Conservation (phyloP, 331 rosid genomes). For the Saraca asoca region DNA sequence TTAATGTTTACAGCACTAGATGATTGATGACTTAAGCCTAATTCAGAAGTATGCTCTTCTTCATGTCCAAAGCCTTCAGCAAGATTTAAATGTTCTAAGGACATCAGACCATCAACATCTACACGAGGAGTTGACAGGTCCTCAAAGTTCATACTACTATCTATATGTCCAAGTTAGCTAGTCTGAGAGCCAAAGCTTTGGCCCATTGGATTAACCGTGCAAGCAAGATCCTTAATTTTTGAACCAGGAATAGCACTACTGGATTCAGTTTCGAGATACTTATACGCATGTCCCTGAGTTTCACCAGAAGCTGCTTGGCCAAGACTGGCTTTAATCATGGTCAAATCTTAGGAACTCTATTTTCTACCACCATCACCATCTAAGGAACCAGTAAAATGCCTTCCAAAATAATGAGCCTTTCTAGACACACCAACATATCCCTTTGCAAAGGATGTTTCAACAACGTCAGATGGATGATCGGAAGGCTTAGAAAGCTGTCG, state of each 20-base stretch:
- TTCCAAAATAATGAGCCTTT: too few species aligned
- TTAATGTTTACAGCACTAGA: slow-evolving; percentile 50
- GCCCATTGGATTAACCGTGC: slow-evolving; percentile 43
- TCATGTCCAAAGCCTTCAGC: slow-evolving; percentile 53
- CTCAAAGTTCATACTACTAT: slow-evolving; percentile 57
- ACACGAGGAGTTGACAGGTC: slow-evolving; percentile 58
- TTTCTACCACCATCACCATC: slow-evolving; percentile 83
- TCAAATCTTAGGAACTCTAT: slow-evolving; percentile 90
- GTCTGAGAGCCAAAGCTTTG: slow-evolving; percentile 57
- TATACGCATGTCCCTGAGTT: slow-evolving; percentile 49
- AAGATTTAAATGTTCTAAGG: slow-evolving; percentile 51
- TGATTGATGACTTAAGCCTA: slow-evolving; percentile 50
- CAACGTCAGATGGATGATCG: slow-evolving; percentile 87
- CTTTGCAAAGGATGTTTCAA: slow-evolving; percentile 97
- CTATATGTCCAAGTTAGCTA: slow-evolving; percentile 53
- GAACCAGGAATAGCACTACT: slow-evolving; percentile 47
- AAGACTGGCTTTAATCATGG: slow-evolving; percentile 50
- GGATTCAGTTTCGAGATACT: slow-evolving; percentile 63
- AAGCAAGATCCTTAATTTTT: slow-evolving; percentile 59
- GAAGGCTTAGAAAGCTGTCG: slow-evolving; percentile 83
- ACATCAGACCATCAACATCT: slow-evolving; percentile 54
- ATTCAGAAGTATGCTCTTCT: slow-evolving; percentile 54
- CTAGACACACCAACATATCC: slow-evolving; percentile 70
- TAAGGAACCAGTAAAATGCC: slow-evolving; percentile 91
- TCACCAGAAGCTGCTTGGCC: slow-evolving; percentile 71